Base-by-base conservation (phyloP, 2,329 filamentous ascomycete species). In the Penicillium sp. region DNA sequence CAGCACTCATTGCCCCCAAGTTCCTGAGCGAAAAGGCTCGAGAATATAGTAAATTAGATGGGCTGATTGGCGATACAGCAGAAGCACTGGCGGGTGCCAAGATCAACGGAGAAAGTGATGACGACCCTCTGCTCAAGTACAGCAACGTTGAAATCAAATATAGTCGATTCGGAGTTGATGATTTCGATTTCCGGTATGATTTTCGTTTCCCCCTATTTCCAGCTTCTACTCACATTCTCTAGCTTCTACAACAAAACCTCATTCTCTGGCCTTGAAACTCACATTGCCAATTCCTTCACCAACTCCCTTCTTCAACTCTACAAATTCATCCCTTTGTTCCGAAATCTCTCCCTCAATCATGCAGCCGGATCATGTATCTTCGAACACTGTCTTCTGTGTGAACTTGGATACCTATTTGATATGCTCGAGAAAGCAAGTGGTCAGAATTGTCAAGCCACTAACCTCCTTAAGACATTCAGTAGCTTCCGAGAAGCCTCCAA, bases 101-200 rank as follows among this genome's bases (percentile, higher is more conserved):
- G 51, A 79, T 93, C 3, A 87, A 90, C 58, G 81, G 80, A 39
- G 88, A 88, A 60, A 84, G 88, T 52, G 89, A 91, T 60, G 85
- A 89, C 39, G 92, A 96, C 53, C 89, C 94, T 4, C 89, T 93
- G 21, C 84, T 90, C 8, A 91, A 94, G 78, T 99, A 99, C 72
- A 87, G 90, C 60, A 92, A 92, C 66, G 90, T 97, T 10, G 93
- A 97, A 72, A 99, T 99, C 77, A 97, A 97, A 71, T 99, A 97
- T 78, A 97, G 93, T 80, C 95, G 92, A 70, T 99, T 97, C 73
- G 94, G 94, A 18, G 92, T 99, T n/a, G 93, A 97, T 67, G 95
- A 99, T 73, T 99, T 99, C 71, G 94, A 99, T 73, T 99, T 99
- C 75, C 89, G 89, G 86, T 97, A 89, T 11, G 73, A 7, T 97